Conservation (phyloP, 2,329 filamentous ascomycete species). For the Atkinsonella hypoxylon region DNA sequence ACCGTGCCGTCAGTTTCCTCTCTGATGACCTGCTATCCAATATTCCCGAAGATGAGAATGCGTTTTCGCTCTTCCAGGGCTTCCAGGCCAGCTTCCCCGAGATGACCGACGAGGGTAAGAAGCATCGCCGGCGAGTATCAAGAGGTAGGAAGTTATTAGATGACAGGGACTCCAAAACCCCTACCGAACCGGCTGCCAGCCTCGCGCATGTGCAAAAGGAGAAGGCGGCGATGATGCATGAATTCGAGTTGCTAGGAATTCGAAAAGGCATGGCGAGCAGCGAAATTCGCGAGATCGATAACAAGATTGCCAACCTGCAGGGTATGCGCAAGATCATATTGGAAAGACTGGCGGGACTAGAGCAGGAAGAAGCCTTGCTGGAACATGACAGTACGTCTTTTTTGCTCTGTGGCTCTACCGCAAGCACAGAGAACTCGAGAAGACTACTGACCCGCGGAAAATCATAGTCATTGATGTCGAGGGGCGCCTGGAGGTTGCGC, state of each 20-base stretch:
- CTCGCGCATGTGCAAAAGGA: constrained; percentile 69
- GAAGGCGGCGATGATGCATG: constrained; percentile 66
- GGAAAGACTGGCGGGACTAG: constrained; percentile 71
- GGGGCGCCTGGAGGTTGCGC: constrained; percentile 47
- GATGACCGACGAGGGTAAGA: constrained; percentile 55
- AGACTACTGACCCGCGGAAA: not conserved
- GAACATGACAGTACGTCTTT: constrained; percentile 70
- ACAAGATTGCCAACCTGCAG: constrained; percentile 86
- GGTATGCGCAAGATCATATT: constrained; percentile 88
- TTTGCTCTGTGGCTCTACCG: not conserved
- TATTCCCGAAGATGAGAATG: constrained; percentile 74
- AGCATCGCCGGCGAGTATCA: constrained; percentile 57
- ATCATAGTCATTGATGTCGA: constrained; percentile 50
- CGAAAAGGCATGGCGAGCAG: constrained; percentile 96
- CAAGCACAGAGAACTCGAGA: not conserved
- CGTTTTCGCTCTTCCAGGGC: constrained; percentile 90
- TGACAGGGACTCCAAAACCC: constrained; percentile 38
- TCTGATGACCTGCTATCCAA: constrained; percentile 83
- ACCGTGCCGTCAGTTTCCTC: constrained; percentile 77
- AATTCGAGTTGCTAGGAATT: constrained; percentile 80
- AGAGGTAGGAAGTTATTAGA: constrained; percentile 66
- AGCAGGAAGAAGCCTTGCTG: constrained; percentile 80
- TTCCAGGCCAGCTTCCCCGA: constrained; percentile 83
- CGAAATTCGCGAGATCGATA: constrained; percentile 93
- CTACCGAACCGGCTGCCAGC: constrained; percentile 48